Percentiles rank a stretch among this genome's conserved stretches.
Conservation (phyloP, 805 yeast genomes). For the Hanseniaspora singularis region DNA sequence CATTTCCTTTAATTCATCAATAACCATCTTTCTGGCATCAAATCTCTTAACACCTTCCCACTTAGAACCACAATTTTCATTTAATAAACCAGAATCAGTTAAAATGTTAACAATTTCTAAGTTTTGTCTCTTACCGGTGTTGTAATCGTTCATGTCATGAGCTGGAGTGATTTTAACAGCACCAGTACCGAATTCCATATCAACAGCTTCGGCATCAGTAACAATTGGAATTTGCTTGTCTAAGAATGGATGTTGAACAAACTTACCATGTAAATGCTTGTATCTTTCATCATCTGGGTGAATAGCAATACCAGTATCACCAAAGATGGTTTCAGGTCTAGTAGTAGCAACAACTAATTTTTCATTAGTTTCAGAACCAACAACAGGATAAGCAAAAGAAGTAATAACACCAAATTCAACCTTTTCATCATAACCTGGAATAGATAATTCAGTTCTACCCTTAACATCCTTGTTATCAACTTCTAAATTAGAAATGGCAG, state of each 20-base stretch:
- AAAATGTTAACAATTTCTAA: conserved; percentile 80
- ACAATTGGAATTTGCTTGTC: conserved; percentile 78
- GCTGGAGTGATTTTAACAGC: conserved; percentile 99
- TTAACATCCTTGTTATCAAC: conserved; percentile 84
- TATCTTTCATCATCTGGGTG: conserved; percentile 93
- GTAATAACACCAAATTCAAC: conserved; percentile 95
- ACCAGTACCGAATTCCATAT: conserved; percentile 99
- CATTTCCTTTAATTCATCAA: conserved; percentile 61
- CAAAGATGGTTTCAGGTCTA: conserved; percentile 96
- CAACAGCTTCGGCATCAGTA: conserved; percentile 86
- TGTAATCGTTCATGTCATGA: conserved; percentile 94
- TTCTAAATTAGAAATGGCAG: conserved; percentile 92
- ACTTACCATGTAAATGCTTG: conserved; percentile 89
- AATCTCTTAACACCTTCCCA: conserved; percentile 87
- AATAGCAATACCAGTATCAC: conserved; percentile 96
- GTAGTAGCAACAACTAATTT: conserved; percentile 88
- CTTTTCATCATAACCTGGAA: conserved; percentile 82
- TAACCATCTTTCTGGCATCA: conserved; percentile 79
- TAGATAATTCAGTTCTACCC: conserved; percentile 66
- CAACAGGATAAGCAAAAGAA: conserved; percentile 86
- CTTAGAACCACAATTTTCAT: conserved; percentile 78
- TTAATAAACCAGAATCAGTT: conserved; percentile 84
- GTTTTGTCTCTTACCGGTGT: conserved; percentile 86
- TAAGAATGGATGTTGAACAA: conserved; percentile 78
- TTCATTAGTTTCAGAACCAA: conserved; percentile 56